phyloP scores from a whole-genome alignment of 2,329 filamentous ascomycete species.

The Venturia pyrina region DNA sequence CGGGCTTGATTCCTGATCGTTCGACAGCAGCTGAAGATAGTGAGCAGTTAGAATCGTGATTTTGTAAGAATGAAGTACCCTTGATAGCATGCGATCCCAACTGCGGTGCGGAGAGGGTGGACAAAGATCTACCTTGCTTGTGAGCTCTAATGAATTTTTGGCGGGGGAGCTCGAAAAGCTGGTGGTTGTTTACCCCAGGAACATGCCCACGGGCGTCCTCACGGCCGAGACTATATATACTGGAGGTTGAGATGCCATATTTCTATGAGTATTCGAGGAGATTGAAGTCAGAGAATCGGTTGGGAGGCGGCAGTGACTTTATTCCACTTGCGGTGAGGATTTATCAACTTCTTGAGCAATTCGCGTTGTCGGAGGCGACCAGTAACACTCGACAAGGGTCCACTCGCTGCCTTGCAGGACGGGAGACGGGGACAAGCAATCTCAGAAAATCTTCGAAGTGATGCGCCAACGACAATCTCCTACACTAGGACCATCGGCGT shows the following conservation, averaged over 20 bases:
- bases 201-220: conserved; percentile 86
- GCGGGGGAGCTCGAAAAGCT: conserved; percentile 14
- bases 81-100: conserved; percentile 90
- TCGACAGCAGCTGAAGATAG: conserved; percentile 57
- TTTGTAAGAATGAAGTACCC: conserved; percentile 41
- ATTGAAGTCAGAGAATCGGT: background rate
- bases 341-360: background rate
- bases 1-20: conserved; percentile 76
- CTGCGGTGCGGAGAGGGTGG: conserved; percentile 75
- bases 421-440: background rate
- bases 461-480: background rate
- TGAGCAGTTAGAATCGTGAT: conserved; percentile 16
- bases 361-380: background rate
- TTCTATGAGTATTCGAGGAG: background rate
- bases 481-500: background rate
- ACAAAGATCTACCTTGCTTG: conserved; percentile 57
- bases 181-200: conserved; percentile 60
- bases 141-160: conserved; percentile 2
- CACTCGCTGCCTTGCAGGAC: background rate
- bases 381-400: background rate
- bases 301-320: background rate
- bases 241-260: conserved; percentile 69
- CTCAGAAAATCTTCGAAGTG: background rate
- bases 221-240: conserved; percentile 94
- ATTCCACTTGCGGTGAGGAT: background rate